Percentiles rank a stretch among this genome's conserved stretches.
Conservation (phyloP, 208 protist species). For the Leishmania braziliensis region DNA sequence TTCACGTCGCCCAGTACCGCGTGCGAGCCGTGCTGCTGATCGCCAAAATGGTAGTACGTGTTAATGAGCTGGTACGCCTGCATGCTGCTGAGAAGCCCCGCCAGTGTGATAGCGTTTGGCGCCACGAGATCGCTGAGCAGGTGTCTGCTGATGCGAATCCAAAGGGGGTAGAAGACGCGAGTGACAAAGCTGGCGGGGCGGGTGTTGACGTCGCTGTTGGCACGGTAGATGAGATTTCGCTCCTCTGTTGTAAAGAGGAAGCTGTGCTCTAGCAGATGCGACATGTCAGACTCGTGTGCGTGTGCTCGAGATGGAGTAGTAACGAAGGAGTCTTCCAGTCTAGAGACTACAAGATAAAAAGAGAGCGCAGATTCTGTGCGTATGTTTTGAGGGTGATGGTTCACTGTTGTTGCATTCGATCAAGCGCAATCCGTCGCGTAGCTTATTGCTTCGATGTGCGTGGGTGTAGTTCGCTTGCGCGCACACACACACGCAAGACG, state of each 20-base stretch:
- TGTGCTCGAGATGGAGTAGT: not conserved
- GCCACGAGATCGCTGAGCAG: conserved; percentile 85
- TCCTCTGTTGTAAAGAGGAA: conserved; percentile 80
- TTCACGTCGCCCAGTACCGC: conserved; percentile 26
- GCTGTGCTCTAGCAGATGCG: conserved; percentile 71
- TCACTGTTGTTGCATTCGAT: not conserved
- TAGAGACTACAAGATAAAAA: not conserved
- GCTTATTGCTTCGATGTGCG: not conserved
- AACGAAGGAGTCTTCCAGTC: not conserved
- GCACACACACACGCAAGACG: not conserved
- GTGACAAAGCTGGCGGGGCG: conserved; percentile 80
- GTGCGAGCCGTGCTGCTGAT: conserved; percentile 6
- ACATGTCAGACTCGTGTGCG: conserved; percentile 28
- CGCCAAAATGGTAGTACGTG: conserved; percentile 60
- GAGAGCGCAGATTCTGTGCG: not conserved
- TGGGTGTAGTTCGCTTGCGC: not conserved
- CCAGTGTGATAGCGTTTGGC: conserved; percentile 90
- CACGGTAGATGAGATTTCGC: conserved; percentile 69
- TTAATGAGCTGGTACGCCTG: conserved; percentile 87
- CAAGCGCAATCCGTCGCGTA: not conserved
- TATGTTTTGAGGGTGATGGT: not conserved
- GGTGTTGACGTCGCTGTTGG: conserved; percentile 71
- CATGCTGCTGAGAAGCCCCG: conserved; percentile 75
- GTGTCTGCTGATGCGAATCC: conserved; percentile 54
- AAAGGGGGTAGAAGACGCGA: conserved; percentile 66